phyloP scores from a whole-genome alignment of 768 basidiomycete genomes.

The Panaeolus papilionaceus region DNA sequence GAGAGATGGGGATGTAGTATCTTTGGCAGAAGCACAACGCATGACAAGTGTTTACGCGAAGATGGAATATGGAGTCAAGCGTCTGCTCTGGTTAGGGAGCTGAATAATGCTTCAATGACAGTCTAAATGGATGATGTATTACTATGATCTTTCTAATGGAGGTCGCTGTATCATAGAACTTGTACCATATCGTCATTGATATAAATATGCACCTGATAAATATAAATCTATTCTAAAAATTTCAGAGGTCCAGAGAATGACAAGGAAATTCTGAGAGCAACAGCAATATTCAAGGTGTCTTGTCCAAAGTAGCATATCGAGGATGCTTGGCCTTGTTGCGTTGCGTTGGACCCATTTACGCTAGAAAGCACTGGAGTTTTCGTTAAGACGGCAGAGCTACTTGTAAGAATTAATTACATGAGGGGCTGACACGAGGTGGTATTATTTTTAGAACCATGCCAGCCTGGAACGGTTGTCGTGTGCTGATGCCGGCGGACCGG shows the following conservation, averaged over 20 bases:
- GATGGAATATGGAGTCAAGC: slow-evolving; percentile 93
- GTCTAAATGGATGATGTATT: background rate
- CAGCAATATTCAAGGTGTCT: too few relatives aligned
- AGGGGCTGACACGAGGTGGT: too few relatives aligned
- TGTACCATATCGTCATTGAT: slow-evolving; percentile 2
- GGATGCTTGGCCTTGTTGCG: background rate
- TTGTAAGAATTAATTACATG: too few relatives aligned
- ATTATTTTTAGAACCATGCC: background rate
- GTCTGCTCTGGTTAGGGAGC: slow-evolving; percentile 87
- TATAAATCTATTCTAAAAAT: background rate
- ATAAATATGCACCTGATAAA: background rate
- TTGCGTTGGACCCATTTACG: too few relatives aligned
- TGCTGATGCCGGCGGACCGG: slow-evolving; percentile 3
- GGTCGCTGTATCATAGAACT: slow-evolving; percentile 1
- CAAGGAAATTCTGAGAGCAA: too few relatives aligned
- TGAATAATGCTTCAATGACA: slow-evolving; percentile 30
- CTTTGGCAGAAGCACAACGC: slow-evolving; percentile 78
- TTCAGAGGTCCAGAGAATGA: background rate
- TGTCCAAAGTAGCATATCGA: too few relatives aligned
- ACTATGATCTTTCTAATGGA: slow-evolving; percentile 1
- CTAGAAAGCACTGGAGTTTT: too few relatives aligned
- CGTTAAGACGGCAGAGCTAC: too few relatives aligned
- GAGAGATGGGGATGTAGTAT: slow-evolving; percentile 20
- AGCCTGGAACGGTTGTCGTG: background rate
- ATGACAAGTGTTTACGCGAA: slow-evolving; percentile 89